Evolutionary conservation across 208 protist genomes (phyloP).

Genomic region (Leishmania amazonensis): DNA sequence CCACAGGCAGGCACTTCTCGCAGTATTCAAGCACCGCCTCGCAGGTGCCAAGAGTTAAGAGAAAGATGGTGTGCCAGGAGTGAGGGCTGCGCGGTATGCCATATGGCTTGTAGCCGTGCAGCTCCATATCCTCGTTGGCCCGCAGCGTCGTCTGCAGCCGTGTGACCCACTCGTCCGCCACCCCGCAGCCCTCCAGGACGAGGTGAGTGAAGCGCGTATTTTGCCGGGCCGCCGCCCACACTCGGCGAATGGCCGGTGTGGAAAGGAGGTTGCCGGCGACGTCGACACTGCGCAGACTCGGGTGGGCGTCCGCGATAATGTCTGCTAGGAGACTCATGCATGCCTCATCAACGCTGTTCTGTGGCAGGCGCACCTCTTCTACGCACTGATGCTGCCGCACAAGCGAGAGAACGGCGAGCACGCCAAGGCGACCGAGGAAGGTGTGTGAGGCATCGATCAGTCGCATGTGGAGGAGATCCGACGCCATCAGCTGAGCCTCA

Average conservation of each 20-base stretch:
- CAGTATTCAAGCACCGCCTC: conserved; percentile 52
- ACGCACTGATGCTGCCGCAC: conserved; percentile 63
- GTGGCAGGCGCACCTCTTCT: conserved; percentile 50
- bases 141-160: conserved; percentile 67
- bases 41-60: conserved; percentile 57
- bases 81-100: conserved; percentile 44
- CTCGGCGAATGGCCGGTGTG: conserved; percentile 55
- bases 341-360: conserved; percentile 64
- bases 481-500: conserved; percentile 45
- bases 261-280: conserved; percentile 71
- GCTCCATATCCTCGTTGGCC: conserved; percentile 49
- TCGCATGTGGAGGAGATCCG: conserved; percentile 52
- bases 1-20: conserved; percentile 49
- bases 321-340: conserved; percentile 70
- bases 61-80: conserved; percentile 70
- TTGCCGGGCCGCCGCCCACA: conserved; percentile 64
- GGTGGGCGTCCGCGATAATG: conserved; percentile 51
- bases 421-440: conserved; percentile 72
- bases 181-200: conserved; percentile 48
- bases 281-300: conserved; percentile 55
- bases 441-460: conserved; percentile 75
- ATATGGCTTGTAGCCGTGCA: conserved; percentile 44
- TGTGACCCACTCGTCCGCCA: conserved; percentile 66
- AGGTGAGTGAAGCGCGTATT: conserved; percentile 45
- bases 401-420: conserved; percentile 73